These are phyloP conservation scores for Cutaneotrichosporon mucoides DNA, from an alignment of 1,284 basidiomycete species.

Conservation along the genomic window DNA sequence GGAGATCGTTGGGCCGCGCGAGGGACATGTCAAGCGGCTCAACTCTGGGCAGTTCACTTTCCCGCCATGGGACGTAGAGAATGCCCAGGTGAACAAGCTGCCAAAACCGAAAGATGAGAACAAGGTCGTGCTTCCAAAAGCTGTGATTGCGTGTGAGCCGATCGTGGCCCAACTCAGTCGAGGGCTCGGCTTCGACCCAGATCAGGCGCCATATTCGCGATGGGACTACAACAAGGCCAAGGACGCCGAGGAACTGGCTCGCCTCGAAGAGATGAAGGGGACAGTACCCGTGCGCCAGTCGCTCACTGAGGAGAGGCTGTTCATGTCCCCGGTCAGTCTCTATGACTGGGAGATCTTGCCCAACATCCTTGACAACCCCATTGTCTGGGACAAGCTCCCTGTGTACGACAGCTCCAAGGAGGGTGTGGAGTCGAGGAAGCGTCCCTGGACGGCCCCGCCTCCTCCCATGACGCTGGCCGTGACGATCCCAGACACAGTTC, in stretches of 20 bases:
- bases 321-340: slow-evolving; percentile 19
- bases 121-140: slow-evolving; percentile 5
- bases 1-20: neutral
- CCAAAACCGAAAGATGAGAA: neutral
- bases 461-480: slow-evolving; percentile 69
- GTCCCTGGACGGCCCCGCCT: slow-evolving; percentile 29
- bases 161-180: slow-evolving; percentile 18
- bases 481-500: slow-evolving; percentile 62
- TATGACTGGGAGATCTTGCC: slow-evolving; percentile 30
- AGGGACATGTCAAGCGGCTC: neutral
- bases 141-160: slow-evolving; percentile 33
- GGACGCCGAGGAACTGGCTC: neutral
- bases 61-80: slow-evolving; percentile 10
- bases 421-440: slow-evolving; percentile 12
- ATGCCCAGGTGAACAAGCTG: neutral
- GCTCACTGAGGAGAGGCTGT: slow-evolving; percentile 6
- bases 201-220: neutral
- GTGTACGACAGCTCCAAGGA: slow-evolving; percentile 16
- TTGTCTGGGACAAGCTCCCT: slow-evolving; percentile 13
- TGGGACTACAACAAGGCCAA: slow-evolving; percentile 7
- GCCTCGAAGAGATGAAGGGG: neutral
- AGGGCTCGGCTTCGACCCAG: slow-evolving; percentile 21
- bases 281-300: slow-evolving; percentile 8
- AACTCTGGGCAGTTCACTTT: slow-evolving; percentile 1
- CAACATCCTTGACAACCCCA: slow-evolving; percentile 19